Base-by-base conservation (phyloP, 192 early-diverging fungal genomes). In the Backusella australiensis region DNA sequence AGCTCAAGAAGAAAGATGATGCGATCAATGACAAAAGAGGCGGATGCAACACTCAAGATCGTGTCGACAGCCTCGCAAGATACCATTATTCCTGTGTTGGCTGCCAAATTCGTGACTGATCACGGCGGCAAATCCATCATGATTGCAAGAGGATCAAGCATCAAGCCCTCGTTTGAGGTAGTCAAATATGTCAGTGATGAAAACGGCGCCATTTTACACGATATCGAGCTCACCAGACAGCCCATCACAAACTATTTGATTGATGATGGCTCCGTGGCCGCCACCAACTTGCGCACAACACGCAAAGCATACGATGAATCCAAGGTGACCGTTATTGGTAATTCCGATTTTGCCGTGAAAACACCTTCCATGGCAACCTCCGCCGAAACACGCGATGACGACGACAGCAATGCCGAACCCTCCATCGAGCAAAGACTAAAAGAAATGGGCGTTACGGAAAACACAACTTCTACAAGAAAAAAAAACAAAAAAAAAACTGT, bases 241-340 rank as follows among this genome's bases (percentile, higher is more conserved):
- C 78, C 35, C 12, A 67, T 78, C 17, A 83, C 80, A 11, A 86
- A 85, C 26, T 86, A 84, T 67, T 71, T 71, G 19, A 81, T 89
- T 39, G 85, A 87, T 38, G 84, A 86, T 67, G 71, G 78, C 9
- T 77, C 83, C 5, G 81, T 86, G 72, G 80, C 86, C 21, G 83
- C 82, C 32, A 49, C 29, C 17, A 71, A 71, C 29, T 32, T 71
- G 77, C 84, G 84, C 76, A 84, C 84, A n/a, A 89, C 86, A 17
- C 85, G 86, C 59, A 89, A 89, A 76, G 66, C 77, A 81, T 89
- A 89, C 71, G 83, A 89, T 49, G 87, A 89, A 65, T 83, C 82
- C 34, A 67, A 80, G 39, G 83, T 85, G 7, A 86, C 80, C 15
- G 82, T 73, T 5, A 44, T 76, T 49, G 86, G 86, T 3, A 79